phyloP scores from a whole-genome alignment of 2,329 filamentous ascomycete species.

The Phoma sp. region DNA sequence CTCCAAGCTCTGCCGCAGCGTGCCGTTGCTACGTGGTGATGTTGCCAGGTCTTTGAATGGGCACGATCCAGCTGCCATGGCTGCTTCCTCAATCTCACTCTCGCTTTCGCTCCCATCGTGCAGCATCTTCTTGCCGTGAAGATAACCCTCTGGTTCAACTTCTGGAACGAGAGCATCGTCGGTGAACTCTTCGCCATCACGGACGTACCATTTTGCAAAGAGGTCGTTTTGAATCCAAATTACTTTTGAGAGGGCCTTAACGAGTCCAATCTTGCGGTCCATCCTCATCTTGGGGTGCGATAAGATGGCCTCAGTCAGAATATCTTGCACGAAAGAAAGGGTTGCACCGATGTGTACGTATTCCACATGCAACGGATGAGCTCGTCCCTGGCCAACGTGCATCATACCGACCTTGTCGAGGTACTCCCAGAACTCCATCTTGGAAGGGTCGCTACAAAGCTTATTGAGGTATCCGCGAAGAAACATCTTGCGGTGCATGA shows the following conservation, averaged over 20 bases:
- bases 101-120: conserved; percentile 38
- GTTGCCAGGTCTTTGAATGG: conserved; percentile 40
- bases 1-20: conserved; percentile 17
- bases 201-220: conserved; percentile 81
- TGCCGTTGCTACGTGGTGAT: conserved; percentile 15
- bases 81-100: conserved; percentile 36
- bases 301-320: conserved; percentile 77
- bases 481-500: conserved; percentile 79
- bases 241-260: conserved; percentile 79
- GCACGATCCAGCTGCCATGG: conserved; percentile 31
- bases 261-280: conserved; percentile 71
- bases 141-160: conserved; percentile 45
- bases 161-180: conserved; percentile 51
- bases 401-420: conserved; percentile 85
- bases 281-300: conserved; percentile 71
- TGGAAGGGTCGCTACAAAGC: conserved; percentile 75
- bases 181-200: conserved; percentile 67
- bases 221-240: conserved; percentile 90
- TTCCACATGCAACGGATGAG: conserved; percentile 76
- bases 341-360: conserved; percentile 78
- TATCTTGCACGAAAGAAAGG: conserved; percentile 77
- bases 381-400: conserved; percentile 77
- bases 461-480: conserved; percentile 75
- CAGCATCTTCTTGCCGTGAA: conserved; percentile 45
- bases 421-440: conserved; percentile 83